A percentile compares a stretch with the other conserved stretches of the same genome.
phyloP scores from a whole-genome alignment of 2,329 filamentous ascomycete genomes.

The Didymellaceae sp. region DNA sequence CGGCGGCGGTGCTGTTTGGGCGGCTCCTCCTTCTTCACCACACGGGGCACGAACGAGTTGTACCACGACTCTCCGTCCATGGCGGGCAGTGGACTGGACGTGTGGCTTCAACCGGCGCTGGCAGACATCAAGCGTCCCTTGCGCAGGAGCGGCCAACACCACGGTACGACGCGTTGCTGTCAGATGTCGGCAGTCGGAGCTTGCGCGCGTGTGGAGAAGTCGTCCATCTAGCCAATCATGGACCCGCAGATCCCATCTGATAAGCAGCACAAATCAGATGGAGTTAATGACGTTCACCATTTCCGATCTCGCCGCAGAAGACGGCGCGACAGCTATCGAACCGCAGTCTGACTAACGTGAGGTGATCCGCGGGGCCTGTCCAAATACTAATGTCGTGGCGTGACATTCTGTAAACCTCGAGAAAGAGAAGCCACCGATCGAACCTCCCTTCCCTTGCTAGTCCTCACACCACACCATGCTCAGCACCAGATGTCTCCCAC shows the following conservation, averaged over 20 bases:
- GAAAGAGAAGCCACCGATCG: background rate
- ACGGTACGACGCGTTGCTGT: conserved; percentile 3
- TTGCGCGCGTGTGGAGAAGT: background rate
- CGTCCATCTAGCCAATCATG: conserved; percentile 1
- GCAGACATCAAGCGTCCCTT: conserved; percentile 15
- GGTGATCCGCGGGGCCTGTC: background rate
- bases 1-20: conserved; percentile 65
- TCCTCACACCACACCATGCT: conserved; percentile 36
- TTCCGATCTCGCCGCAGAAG: conserved; percentile 13
- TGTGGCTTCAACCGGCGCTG: conserved; percentile 13
- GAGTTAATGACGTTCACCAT: conserved; percentile 30
- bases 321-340: conserved; percentile 17
- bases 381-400: conserved; percentile 2
- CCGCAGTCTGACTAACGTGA: conserved; percentile 14
- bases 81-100: conserved; percentile 13
- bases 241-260: conserved; percentile 4
- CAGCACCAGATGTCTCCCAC: conserved; percentile 38
- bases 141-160: conserved; percentile 1
- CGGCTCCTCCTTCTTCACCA: conserved; percentile 57
- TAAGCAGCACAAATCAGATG: conserved; percentile 6
- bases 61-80: conserved; percentile 85
- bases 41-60: conserved; percentile 71
- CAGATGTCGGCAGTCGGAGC: conserved; percentile 13
- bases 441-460: background rate
- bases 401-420: background rate